Base-by-base conservation (phyloP, 2,329 filamentous ascomycete species). In the Microdochium bolleyi region DNA sequence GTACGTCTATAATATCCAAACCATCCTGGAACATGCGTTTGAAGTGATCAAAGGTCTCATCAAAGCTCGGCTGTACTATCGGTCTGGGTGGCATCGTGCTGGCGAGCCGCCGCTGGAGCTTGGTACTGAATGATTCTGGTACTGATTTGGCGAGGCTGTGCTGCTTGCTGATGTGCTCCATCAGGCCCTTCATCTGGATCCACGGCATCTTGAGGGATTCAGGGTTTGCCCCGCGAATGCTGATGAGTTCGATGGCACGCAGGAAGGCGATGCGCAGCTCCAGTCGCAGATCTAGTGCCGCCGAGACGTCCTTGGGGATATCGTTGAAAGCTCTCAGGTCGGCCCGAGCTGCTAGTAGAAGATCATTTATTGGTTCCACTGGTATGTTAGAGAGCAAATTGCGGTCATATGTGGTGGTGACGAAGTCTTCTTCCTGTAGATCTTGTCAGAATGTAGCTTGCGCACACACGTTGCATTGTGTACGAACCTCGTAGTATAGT, bases 51-150 rank as follows among this genome's bases (percentile, higher is more conserved):
- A 87, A 80, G 0, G 91, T 88, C 61, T 89, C 84, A 14, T 85
- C 80, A 59, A 89, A 87, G 24, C 80, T 82, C 2, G 92, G 74
- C 51, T 89, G 79, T 11, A 96, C 88, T 60, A 96, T 92, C 0
- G 92, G 92, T 9, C 92, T 82, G 8, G 94, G 94, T 3, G 94
- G 94, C 61, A 96, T 92, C 0, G 91, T 96, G 60, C 91, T 96
- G 1, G 94, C 92, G 30, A 99, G 76, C 57, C 87, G 87, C n/a
- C 92, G 82, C 65, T 99, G 94, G 37, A 97, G 79, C 64, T 96
- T 95, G 24, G 83, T 82, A 61, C 90, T 96, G 67, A 96, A 97
- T 0, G 92, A 84, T n/a, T 85, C 84, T 0, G 84, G 79, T 0
- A 95, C 83, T 0, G 81, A 68, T 50, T 77, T 83, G 0, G 83